Percentiles rank a stretch among this genome's conserved stretches.
Evolutionary conservation across 2,329 filamentous ascomycete species (phyloP).

Genomic region (Didymosphaeria variabile): DNA sequence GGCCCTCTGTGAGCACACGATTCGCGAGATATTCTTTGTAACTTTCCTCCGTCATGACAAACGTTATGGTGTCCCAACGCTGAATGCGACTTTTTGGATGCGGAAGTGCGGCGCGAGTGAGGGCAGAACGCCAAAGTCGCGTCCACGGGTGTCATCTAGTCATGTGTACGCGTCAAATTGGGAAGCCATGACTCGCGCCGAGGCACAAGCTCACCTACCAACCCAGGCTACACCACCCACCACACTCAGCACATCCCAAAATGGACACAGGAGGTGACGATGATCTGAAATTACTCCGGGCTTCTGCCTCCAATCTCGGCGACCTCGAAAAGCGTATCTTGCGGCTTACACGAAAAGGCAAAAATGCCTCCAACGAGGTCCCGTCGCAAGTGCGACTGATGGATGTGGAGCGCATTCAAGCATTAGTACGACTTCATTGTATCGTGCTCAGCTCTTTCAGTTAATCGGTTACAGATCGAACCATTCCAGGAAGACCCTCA

Average conservation of each 20-base stretch:
- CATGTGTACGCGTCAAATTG: slow-evolving; percentile 41
- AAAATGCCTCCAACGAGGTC: slow-evolving; percentile 31
- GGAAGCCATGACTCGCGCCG: slow-evolving; percentile 37
- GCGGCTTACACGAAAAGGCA: slow-evolving; percentile 50
- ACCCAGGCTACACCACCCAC: slow-evolving; percentile 8
- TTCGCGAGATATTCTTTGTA: slow-evolving; percentile 78
- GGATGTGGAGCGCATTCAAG: slow-evolving; percentile 53
- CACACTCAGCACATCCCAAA: slow-evolving; percentile 14
- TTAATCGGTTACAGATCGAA: slow-evolving; percentile 65
- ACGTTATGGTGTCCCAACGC: slow-evolving; percentile 12
- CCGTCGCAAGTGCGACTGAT: slow-evolving; percentile 50
- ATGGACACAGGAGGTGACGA: slow-evolving; percentile 56
- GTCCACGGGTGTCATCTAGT: slow-evolving; percentile 37
- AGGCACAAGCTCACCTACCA: slow-evolving; percentile 16
- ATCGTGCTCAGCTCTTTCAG: not conserved
- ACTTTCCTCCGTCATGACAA: slow-evolving; percentile 61
- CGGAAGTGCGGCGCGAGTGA: slow-evolving; percentile 12
- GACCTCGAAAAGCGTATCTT: slow-evolving; percentile 44
- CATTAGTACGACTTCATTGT: slow-evolving; percentile 32
- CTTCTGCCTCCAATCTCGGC: slow-evolving; percentile 47
- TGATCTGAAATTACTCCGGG: slow-evolving; percentile 56
- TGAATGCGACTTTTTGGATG: slow-evolving; percentile 1
- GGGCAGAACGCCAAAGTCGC: slow-evolving; percentile 19
- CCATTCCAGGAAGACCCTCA: slow-evolving; percentile 96
- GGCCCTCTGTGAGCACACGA: slow-evolving; percentile 78